A percentile compares a stretch with the other conserved stretches of the same genome.
phyloP scores from a whole-genome alignment of 164 flowering plant species.

The Aristolochia contorta region DNA sequence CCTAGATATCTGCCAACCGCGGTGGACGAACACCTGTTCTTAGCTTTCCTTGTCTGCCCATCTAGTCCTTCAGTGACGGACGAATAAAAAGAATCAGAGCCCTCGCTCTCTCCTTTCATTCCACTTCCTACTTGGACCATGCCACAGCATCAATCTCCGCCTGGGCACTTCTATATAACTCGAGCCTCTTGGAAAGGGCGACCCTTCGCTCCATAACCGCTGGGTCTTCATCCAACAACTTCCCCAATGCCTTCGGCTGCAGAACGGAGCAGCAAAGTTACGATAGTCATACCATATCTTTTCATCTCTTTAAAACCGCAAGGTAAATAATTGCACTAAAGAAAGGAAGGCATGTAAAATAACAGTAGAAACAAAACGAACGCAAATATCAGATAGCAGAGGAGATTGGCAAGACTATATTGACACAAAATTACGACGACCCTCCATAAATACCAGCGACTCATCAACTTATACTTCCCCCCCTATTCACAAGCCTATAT shows the following conservation, averaged over 20 bases:
- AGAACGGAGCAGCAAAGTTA: constrained; percentile 3
- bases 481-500: too few relatives aligned
- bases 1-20: too few relatives aligned
- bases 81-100: background rate
- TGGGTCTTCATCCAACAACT: constrained; percentile 83
- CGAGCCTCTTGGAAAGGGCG: constrained; percentile 73
- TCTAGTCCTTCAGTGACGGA: background rate
- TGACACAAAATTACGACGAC: too few relatives aligned
- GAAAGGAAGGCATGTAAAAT: too few relatives aligned
- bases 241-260: constrained; percentile 56
- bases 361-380: too few relatives aligned
- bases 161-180: constrained; percentile 79
- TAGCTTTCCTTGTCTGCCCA: too few relatives aligned
- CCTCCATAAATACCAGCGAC: too few relatives aligned
- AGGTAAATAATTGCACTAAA: too few relatives aligned
- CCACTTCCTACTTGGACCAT: constrained; percentile 23
- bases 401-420: too few relatives aligned
- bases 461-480: too few relatives aligned
- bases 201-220: constrained; percentile 78
- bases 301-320: background rate
- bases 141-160: constrained; percentile 49
- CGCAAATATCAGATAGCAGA: too few relatives aligned
- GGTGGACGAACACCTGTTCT: too few relatives aligned
- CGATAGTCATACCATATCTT: background rate
- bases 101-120: background rate